These are phyloP conservation scores for Taphrina sp. DNA, from an alignment of 1,139 yeast species.

Conservation along the genomic window DNA sequence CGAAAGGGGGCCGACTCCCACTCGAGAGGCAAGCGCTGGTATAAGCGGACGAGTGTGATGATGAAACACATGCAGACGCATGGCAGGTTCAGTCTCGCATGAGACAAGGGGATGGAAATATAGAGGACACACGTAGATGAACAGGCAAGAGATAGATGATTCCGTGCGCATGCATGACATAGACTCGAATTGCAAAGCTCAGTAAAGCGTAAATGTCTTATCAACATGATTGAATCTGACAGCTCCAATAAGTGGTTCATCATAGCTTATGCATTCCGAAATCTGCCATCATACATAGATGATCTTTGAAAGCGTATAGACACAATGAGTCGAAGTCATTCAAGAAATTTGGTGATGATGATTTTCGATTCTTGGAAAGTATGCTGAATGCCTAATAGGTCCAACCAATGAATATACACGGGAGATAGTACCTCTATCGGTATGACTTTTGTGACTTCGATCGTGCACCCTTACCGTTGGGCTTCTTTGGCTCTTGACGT, in stretches of 20 bases:
- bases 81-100: too few species aligned
- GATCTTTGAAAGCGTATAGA: too few species aligned
- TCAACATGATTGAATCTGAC: slow-evolving; percentile 24
- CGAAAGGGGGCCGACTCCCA: too few species aligned
- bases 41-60: too few species aligned
- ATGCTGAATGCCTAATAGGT: not conserved
- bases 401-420: not conserved
- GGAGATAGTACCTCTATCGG: too few species aligned
- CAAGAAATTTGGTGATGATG: not conserved
- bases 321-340: too few species aligned
- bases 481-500: slow-evolving; percentile 99
- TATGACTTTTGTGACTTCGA: slow-evolving; percentile 99
- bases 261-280: slow-evolving; percentile 17
- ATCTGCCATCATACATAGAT: too few species aligned
- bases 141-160: too few species aligned
- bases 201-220: slow-evolving; percentile 30
- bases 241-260: slow-evolving; percentile 32
- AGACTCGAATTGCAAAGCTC: slow-evolving; percentile 15
- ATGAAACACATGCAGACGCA: too few species aligned
- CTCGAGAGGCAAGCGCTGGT: too few species aligned
- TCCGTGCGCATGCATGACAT: not conserved
- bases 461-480: slow-evolving; percentile 99
- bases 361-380: slow-evolving; percentile 11
- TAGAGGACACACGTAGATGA: too few species aligned
- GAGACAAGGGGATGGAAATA: too few species aligned